Evolutionary conservation across 352 stramenopile genomes (phyloP).

Genomic region (Phytophthora sojae): DNA sequence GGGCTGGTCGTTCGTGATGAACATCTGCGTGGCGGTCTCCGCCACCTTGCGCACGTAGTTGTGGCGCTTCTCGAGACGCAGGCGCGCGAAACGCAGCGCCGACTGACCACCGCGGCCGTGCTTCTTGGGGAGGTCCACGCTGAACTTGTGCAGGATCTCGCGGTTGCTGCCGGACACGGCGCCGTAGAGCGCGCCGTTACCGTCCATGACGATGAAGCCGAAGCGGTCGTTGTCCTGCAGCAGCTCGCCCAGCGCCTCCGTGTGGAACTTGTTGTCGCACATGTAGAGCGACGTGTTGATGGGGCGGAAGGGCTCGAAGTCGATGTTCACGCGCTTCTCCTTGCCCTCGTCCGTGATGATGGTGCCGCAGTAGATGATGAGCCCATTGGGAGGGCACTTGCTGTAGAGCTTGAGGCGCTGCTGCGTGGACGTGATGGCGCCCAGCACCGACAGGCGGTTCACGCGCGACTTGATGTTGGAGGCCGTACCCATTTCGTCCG

Average conservation of each 20-base stretch:
- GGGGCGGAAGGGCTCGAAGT: slow-evolving; percentile 99
- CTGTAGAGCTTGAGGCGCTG: slow-evolving; percentile 99
- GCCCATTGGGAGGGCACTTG: slow-evolving; percentile 96
- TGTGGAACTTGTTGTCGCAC: slow-evolving; percentile 99
- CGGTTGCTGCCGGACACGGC: slow-evolving; percentile 95
- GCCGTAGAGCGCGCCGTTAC: slow-evolving; percentile 98
- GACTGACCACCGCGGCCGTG: slow-evolving; percentile 99
- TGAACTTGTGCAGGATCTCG: slow-evolving; percentile 96
- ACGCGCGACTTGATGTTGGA: slow-evolving; percentile 99
- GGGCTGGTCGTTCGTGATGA: slow-evolving; percentile 98
- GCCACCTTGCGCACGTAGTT: slow-evolving; percentile 99
- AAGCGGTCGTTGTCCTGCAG: slow-evolving; percentile 99
- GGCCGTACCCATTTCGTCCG: slow-evolving; percentile 99
- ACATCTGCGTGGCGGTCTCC: slow-evolving; percentile 98
- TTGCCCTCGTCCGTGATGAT: slow-evolving; percentile 99
- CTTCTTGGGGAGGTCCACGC: slow-evolving; percentile 99
- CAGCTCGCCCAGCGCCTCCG: slow-evolving; percentile 97
- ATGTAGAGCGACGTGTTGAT: slow-evolving; percentile 99
- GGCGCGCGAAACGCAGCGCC: slow-evolving; percentile 98
- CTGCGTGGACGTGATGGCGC: slow-evolving; percentile 99
- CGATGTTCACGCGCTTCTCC: slow-evolving; percentile 99
- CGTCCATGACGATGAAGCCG: slow-evolving; percentile 99
- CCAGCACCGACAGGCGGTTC: slow-evolving; percentile 98
- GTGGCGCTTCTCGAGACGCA: slow-evolving; percentile 99
- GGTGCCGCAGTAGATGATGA: slow-evolving; percentile 99